A percentile compares a stretch with the other conserved stretches of the same genome.
Evolutionary conservation across 208 protist species (phyloP).

Genomic region (Crithidia sp.): DNA sequence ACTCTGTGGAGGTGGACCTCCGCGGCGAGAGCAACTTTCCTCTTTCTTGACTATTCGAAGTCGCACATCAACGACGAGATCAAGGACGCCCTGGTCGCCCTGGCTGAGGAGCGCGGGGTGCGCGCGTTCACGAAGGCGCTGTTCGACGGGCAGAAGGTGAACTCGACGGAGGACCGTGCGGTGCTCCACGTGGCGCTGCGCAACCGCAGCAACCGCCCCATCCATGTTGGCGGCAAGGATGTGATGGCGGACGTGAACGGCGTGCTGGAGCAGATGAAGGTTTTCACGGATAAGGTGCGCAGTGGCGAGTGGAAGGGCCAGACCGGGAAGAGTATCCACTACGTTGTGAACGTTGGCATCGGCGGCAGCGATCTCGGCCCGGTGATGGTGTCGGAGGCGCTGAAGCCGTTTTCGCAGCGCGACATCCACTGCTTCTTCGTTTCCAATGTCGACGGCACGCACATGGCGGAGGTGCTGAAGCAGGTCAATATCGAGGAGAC

Average conservation of each 20-base stretch:
- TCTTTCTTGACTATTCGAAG: conserved; percentile 97
- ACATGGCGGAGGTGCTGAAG: conserved; percentile 92
- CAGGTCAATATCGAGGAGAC: conserved; percentile 91
- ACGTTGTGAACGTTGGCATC: conserved; percentile 98
- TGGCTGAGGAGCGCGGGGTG: conserved; percentile 87
- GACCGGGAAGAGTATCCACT: conserved; percentile 93
- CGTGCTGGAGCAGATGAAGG: conserved; percentile 94
- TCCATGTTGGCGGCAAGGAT: conserved; percentile 94
- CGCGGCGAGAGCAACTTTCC: conserved; percentile 75
- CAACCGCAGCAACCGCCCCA: conserved; percentile 88
- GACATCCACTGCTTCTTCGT: conserved; percentile 93
- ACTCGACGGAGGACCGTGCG: conserved; percentile 93
- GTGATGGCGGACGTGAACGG: conserved; percentile 94
- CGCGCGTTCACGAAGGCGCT: conserved; percentile 79
- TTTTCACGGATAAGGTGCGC: conserved; percentile 89
- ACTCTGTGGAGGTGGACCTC: conserved; percentile 73
- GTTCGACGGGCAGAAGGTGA: conserved; percentile 96
- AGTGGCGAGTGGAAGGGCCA: conserved; percentile 94
- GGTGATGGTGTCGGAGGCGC: conserved; percentile 94
- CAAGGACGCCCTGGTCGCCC: conserved; percentile 77
- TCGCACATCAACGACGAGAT: conserved; percentile 95
- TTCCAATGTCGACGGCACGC: conserved; percentile 97
- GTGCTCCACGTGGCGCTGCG: conserved; percentile 97
- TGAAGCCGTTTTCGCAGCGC: conserved; percentile 88
- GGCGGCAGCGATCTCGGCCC: conserved; percentile 97